A percentile compares a stretch with the other conserved stretches of the same genome.
These are phyloP conservation scores for Secale cereale DNA, from an alignment of 176 grass and related monocot species.

Conservation along the genomic window DNA sequence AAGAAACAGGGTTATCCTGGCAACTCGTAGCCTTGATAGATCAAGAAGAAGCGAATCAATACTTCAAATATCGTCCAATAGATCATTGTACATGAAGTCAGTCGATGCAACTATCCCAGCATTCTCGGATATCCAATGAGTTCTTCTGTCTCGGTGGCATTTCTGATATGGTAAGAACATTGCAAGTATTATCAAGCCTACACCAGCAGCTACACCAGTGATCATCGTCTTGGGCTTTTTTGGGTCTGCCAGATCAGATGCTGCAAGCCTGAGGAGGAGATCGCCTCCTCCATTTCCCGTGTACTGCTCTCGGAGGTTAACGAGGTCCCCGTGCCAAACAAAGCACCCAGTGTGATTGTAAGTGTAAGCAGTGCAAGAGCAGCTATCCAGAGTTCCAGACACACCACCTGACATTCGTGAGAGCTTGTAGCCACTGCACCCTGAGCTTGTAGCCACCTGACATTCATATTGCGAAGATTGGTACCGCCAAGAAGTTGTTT, in stretches of 20 bases:
- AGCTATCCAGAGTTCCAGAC: slow-evolving; percentile 61
- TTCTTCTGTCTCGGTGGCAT: slow-evolving; percentile 14
- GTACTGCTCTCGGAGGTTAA: slow-evolving; percentile 49
- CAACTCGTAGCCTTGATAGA: neutral
- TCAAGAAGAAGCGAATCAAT: neutral
- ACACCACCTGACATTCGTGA: slow-evolving; percentile 43
- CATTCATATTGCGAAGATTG: too few relatives aligned
- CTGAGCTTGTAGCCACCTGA: too few relatives aligned
- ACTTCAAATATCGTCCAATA: neutral
- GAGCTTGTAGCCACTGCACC: slow-evolving; percentile 9
- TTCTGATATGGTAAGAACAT: slow-evolving; percentile 23
- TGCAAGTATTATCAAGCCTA: slow-evolving; percentile 2
- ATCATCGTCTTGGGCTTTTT: neutral
- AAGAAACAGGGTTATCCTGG: too few relatives aligned
- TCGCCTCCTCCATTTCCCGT: slow-evolving; percentile 28
- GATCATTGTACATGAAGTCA: neutral
- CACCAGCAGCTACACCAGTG: slow-evolving; percentile 26
- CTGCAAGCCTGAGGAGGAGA: slow-evolving; percentile 61
- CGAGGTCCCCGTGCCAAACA: slow-evolving; percentile 56
- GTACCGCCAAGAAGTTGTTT: too few relatives aligned
- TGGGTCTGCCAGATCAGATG: slow-evolving; percentile 47
- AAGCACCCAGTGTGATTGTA: slow-evolving; percentile 44
- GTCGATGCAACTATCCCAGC: neutral
- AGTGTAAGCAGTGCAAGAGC: slow-evolving; percentile 63
- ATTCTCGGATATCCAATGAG: neutral